Evolutionary conservation across 495 filamentous ascomycete species (phyloP).

Genomic region (Aspergillus biplanus): DNA sequence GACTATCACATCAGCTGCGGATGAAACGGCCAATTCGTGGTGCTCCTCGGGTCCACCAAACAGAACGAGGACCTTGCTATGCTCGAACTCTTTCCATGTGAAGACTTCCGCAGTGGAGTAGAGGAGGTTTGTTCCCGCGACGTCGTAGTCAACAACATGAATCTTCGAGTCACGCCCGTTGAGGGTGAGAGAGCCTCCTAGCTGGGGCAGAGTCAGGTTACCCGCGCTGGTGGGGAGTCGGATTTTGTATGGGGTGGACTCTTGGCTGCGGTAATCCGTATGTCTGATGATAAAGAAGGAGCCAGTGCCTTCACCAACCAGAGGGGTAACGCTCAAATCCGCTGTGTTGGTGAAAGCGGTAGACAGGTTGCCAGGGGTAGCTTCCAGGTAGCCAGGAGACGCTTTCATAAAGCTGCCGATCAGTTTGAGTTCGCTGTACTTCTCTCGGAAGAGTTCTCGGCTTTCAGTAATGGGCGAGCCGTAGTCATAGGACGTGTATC

Average conservation of each 20-base stretch:
- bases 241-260: constrained; percentile 63
- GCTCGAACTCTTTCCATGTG: constrained; percentile 66
- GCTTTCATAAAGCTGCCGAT: constrained; percentile 72
- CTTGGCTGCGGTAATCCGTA: constrained; percentile 57
- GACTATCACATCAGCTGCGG: constrained; percentile 40
- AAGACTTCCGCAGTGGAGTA: constrained; percentile 81
- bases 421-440: constrained; percentile 79
- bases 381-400: constrained; percentile 66
- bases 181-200: constrained; percentile 63
- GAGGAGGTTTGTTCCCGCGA: constrained; percentile 64
- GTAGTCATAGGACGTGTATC: constrained; percentile 79
- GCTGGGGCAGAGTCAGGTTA: constrained; percentile 62
- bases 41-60: constrained; percentile 72
- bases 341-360: constrained; percentile 55
- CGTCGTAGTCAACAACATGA: constrained; percentile 72
- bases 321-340: constrained; percentile 59
- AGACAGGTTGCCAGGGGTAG: constrained; percentile 51
- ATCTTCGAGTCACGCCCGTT: constrained; percentile 77
- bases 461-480: constrained; percentile 70
- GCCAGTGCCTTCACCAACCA: constrained; percentile 56
- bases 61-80: constrained; percentile 64
- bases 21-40: constrained; percentile 66
- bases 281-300: constrained; percentile 72
- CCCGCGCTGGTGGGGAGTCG: constrained; percentile 65
- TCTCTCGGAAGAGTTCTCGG: constrained; percentile 67